These are phyloP conservation scores for Babesia bovis DNA, from an alignment of 169 alveolate species.

Conservation along the genomic window DNA sequence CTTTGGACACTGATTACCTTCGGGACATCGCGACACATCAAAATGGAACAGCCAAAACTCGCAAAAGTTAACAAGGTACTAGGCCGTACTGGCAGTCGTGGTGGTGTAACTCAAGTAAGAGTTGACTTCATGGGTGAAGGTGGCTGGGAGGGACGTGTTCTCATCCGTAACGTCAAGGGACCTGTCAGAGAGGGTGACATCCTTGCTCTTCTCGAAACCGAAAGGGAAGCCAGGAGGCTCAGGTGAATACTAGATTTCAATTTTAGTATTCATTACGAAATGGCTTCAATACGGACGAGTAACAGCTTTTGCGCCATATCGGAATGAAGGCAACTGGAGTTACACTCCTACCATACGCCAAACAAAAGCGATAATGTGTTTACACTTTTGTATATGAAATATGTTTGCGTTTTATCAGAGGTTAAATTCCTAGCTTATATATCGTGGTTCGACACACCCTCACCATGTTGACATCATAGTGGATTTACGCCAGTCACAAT, in stretches of 20 bases:
- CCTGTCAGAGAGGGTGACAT: conserved; percentile 98
- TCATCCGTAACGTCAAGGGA: conserved; percentile 97
- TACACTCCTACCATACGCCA: not conserved
- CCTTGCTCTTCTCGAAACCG: conserved; percentile 95
- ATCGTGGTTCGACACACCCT: too few relatives aligned
- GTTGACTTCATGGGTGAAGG: conserved; percentile 87
- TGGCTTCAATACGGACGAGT: not conserved
- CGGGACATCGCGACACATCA: conserved; percentile 2
- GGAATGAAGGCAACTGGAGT: not conserved
- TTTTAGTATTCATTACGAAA: not conserved
- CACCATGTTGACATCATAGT: too few relatives aligned
- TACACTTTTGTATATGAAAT: too few relatives aligned
- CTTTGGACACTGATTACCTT: not conserved
- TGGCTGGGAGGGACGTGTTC: conserved; percentile 90
- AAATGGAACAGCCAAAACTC: conserved; percentile 87
- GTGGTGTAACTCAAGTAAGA: conserved; percentile 97
- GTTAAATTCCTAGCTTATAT: too few relatives aligned
- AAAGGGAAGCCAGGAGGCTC: conserved; percentile 97
- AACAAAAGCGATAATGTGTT: not conserved
- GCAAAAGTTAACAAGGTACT: conserved; percentile 93
- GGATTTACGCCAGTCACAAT: too few relatives aligned
- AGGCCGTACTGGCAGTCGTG: conserved; percentile 97
- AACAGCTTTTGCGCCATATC: not conserved
- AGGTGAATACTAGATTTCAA: conserved; percentile 70
- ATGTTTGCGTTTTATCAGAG: too few relatives aligned